phyloP scores from a whole-genome alignment of 2,329 filamentous ascomycete species.

The Penicillium sp. region DNA sequence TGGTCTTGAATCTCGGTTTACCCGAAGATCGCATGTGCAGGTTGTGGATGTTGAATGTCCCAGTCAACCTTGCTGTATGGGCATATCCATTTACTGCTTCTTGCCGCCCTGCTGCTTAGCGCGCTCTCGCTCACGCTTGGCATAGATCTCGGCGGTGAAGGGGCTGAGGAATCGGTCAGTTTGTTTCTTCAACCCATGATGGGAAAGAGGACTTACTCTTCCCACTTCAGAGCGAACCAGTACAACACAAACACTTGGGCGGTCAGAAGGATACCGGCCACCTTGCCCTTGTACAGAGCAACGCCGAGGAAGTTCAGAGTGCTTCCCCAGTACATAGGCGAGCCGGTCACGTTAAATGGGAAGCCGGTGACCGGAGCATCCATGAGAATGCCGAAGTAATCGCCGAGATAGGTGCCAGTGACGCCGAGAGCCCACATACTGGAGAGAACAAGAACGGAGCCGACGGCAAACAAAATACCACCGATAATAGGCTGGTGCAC shows the following conservation, averaged over 20 bases:
- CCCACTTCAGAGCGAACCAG: conserved; percentile 72
- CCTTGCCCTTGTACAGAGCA: conserved; percentile 78
- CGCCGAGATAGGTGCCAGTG: conserved; percentile 92
- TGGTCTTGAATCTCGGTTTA: conserved; percentile 6
- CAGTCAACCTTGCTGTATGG: conserved; percentile 15
- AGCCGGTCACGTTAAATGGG: conserved; percentile 84
- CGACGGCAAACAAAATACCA: conserved; percentile 65
- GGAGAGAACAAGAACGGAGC: conserved; percentile 79
- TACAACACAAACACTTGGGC: conserved; percentile 72
- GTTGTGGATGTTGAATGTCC: conserved; percentile 33
- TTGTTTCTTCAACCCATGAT: not conserved
- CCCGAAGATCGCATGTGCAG: conserved; percentile 13
- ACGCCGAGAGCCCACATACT: conserved; percentile 91
- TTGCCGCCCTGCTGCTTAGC: conserved; percentile 39
- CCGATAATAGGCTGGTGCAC: conserved; percentile 64
- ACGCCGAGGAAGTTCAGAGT: conserved; percentile 89
- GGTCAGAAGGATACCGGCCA: conserved; percentile 75
- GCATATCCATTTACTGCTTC: conserved; percentile 29
- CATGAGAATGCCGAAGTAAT: conserved; percentile 99
- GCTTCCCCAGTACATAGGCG: conserved; percentile 95
- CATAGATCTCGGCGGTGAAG: conserved; percentile 90
- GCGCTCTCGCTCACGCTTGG: conserved; percentile 56
- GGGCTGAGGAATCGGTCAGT: conserved; percentile 48
- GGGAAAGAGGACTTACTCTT: conserved; percentile 57
- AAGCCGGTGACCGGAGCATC: conserved; percentile 91